Evolutionary conservation across 148 eudicot species (phyloP), one percentile per base, ranked within the genome.

Genomic region (Gaultheria prostrata): DNA sequence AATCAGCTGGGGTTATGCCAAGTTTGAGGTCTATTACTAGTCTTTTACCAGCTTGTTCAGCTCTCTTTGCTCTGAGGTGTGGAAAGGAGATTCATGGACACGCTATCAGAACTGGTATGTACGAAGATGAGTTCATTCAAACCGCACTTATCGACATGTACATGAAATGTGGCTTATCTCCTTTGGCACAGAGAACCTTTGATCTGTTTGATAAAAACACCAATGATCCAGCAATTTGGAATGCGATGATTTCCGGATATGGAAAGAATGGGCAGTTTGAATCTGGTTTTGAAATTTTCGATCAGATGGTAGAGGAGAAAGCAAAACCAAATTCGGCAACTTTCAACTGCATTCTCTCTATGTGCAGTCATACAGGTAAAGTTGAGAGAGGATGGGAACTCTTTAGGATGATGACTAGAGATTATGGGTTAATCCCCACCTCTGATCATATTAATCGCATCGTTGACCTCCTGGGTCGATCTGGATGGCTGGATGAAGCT

Each of bases 171-270:
- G 98, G 94, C 77, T 83, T 82, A 63, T 85, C 91, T 78, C 77
- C 78, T 39, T 85, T 54, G 82, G 98, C 98, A 1, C 85, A 79
- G 54, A 89, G 43, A 51, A 72, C 90, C 59, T 95, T 94, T 54
- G 83, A 94, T 82, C 90, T 87, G 83, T 90, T 88, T 74, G 82
- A 78, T 72, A 76, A 67, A 63, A 89, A 86, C 48, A 91, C 93
- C 8, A 50, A 26, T 7, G 95, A 93, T 82, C 93, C 98, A 57
- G 93, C 92, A 56, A 84, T 93, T 74, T 94, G 94, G 95, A 95
- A 94, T 79, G 95, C 96, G 2, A 92, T 93, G 96, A 94, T 95
- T 56, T 90, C 93, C 63, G 98, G 98, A 39, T 92, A 90, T 85
- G 98, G 98, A 46, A 93, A 88, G 87, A 93, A 94, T 80, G 90